A percentile compares a stretch with the other conserved stretches of the same genome.
Conservation (phyloP, 2,329 filamentous ascomycete genomes). For the Ambrosiella cleistominuta region DNA sequence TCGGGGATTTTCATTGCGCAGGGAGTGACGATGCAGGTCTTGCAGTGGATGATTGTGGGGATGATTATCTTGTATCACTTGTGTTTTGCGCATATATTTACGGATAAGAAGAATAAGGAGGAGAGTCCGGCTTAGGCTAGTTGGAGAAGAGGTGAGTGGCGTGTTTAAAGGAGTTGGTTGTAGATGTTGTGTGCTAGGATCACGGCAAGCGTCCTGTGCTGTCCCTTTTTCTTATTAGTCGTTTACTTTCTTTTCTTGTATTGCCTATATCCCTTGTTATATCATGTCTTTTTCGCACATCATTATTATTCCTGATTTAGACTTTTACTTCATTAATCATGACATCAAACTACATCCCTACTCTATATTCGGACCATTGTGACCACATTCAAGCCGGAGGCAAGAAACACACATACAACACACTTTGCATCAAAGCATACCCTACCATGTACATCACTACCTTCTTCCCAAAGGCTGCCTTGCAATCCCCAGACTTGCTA, state of each 20-base stretch:
- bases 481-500: slow-evolving; percentile 10
- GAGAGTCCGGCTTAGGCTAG: neutral
- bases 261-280: neutral
- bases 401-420: slow-evolving; percentile 74
- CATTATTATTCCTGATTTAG: neutral
- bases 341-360: neutral
- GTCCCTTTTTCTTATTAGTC: neutral
- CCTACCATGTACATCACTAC: slow-evolving; percentile 54
- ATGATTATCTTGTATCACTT: slow-evolving; percentile 12
- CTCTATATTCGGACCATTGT: neutral
- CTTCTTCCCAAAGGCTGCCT: slow-evolving; percentile 19
- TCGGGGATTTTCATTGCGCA: slow-evolving; percentile 2
- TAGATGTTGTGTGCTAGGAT: neutral
- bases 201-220: neutral
- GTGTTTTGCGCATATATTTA: slow-evolving; percentile 11
- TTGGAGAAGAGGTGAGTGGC: neutral
- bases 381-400: slow-evolving; percentile 45
- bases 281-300: neutral
- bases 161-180: neutral
- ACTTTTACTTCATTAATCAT: neutral
- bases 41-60: slow-evolving; percentile 11
- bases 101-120: slow-evolving; percentile 7
- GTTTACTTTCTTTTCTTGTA: neutral
- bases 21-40: slow-evolving; percentile 8
- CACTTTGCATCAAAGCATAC: slow-evolving; percentile 70